Evolutionary conservation across 202 grass and related monocot genomes (phyloP).

Genomic region (Miscanthus sacchariflorus): DNA sequence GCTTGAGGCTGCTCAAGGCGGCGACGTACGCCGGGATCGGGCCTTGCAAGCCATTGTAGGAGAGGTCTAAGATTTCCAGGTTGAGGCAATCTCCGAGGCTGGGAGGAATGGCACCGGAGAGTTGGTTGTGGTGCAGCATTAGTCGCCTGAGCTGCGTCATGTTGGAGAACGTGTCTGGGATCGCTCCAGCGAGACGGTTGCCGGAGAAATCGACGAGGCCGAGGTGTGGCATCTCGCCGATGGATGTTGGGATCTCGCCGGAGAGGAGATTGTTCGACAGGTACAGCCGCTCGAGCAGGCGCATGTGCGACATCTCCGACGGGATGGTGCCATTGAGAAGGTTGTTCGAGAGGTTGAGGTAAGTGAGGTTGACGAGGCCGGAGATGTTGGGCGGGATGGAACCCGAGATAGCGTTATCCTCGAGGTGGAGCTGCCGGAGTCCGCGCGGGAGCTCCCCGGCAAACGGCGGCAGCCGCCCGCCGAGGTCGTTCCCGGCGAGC

Average conservation of each 20-base stretch:
- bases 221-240: slow-evolving; percentile 45
- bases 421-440: slow-evolving; percentile 62
- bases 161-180: slow-evolving; percentile 67
- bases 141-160: slow-evolving; percentile 60
- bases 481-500: slow-evolving; percentile 61
- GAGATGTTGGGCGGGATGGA: slow-evolving; percentile 59
- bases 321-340: slow-evolving; percentile 64
- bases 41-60: slow-evolving; percentile 57
- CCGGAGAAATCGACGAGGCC: slow-evolving; percentile 69
- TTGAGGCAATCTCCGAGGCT: slow-evolving; percentile 57
- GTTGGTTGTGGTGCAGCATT: slow-evolving; percentile 57
- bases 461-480: slow-evolving; percentile 51
- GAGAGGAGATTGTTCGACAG: slow-evolving; percentile 61
- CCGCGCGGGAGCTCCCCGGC: slow-evolving; percentile 29
- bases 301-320: slow-evolving; percentile 48
- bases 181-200: slow-evolving; percentile 54
- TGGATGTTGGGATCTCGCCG: slow-evolving; percentile 55
- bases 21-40: slow-evolving; percentile 54
- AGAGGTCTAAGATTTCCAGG: slow-evolving; percentile 70
- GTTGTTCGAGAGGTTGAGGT: slow-evolving; percentile 71
- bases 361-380: slow-evolving; percentile 65
- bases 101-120: slow-evolving; percentile 55
- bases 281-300: slow-evolving; percentile 59
- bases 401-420: slow-evolving; percentile 63
- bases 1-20: slow-evolving; percentile 55